Evolutionary conservation across 768 basidiomycete genomes (phyloP).

Genomic region (Lepiota venenata): DNA sequence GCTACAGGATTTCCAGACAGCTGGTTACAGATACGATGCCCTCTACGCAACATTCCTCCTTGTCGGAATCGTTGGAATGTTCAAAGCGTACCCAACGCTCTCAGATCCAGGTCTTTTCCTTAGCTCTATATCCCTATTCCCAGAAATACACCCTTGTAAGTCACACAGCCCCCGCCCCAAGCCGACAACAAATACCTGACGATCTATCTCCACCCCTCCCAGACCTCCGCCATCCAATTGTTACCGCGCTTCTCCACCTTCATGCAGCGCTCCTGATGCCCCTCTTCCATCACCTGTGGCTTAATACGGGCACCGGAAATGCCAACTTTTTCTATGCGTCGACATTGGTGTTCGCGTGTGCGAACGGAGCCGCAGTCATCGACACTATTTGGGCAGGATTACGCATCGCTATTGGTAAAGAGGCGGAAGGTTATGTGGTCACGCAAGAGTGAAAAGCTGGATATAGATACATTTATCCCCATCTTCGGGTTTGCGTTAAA

Average conservation of each 20-base stretch:
- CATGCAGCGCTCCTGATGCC: conserved; percentile 87
- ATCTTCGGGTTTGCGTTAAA: not conserved
- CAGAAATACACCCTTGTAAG: conserved; percentile 81
- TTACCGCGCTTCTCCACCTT: conserved; percentile 76
- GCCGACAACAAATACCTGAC: not conserved
- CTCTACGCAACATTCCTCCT: conserved; percentile 78
- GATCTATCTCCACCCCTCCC: conserved; percentile 14
- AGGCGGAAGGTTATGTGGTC: conserved; percentile 49
- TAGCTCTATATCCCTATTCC: conserved; percentile 77
- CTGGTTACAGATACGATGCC: conserved; percentile 65
- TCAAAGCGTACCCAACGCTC: conserved; percentile 91
- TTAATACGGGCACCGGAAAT: conserved; percentile 88
- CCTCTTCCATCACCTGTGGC: conserved; percentile 90
- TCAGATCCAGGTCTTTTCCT: conserved; percentile 88
- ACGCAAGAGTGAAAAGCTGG: conserved; percentile 50
- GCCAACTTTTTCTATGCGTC: conserved; percentile 98
- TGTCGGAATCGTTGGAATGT: conserved; percentile 71
- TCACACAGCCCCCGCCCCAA: conserved; percentile 13
- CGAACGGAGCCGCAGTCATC: conserved; percentile 77
- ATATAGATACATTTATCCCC: not conserved
- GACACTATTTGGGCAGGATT: conserved; percentile 86
- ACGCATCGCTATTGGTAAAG: conserved; percentile 63
- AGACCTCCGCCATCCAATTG: conserved; percentile 86
- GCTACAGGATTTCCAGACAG: not conserved
- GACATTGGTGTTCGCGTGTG: conserved; percentile 89